A percentile compares a stretch with the other conserved stretches of the same genome.
phyloP scores from a whole-genome alignment of 805 yeast genomes.

The Metschnikowia orientalis region DNA sequence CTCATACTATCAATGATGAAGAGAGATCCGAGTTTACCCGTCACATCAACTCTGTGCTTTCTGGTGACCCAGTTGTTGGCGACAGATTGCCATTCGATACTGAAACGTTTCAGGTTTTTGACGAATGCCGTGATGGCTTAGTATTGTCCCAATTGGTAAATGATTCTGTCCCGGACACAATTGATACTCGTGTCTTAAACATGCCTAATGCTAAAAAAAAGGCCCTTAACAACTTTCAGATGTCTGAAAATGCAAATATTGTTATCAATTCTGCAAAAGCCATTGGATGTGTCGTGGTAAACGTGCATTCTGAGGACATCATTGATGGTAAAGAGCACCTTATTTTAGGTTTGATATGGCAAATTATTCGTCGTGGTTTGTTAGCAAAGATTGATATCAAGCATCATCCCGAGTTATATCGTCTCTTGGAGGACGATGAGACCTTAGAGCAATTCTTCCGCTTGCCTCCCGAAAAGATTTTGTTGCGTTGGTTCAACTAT shows the following conservation, averaged over 20 bases:
- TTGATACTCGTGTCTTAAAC: conserved; percentile 95
- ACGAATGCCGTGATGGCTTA: conserved; percentile 93
- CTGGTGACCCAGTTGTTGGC: conserved; percentile 86
- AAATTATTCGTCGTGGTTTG: conserved; percentile 93
- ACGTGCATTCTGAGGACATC: conserved; percentile 93
- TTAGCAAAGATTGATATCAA: conserved; percentile 93
- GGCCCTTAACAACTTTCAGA: conserved; percentile 84
- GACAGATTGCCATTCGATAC: conserved; percentile 84
- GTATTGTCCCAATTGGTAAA: conserved; percentile 89
- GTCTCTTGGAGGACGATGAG: conserved; percentile 92
- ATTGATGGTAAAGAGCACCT: conserved; percentile 92
- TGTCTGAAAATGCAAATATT: conserved; percentile 95
- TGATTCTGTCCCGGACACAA: conserved; percentile 97
- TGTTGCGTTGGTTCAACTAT: conserved; percentile 95
- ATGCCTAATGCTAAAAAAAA: conserved; percentile 72
- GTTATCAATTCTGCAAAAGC: conserved; percentile 98
- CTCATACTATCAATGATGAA: conserved; percentile 96
- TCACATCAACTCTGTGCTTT: conserved; percentile 87
- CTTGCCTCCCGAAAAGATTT: conserved; percentile 94
- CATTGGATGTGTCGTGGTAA: conserved; percentile 96
- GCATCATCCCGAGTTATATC: conserved; percentile 92
- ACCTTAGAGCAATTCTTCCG: conserved; percentile 94
- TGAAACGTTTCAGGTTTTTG: conserved; percentile 91
- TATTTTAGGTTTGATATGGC: conserved; percentile 92
- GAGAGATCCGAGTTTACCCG: conserved; percentile 94